These are phyloP conservation scores for Candida silvatica DNA, from an alignment of 805 yeast genomes.

Conservation along the genomic window DNA sequence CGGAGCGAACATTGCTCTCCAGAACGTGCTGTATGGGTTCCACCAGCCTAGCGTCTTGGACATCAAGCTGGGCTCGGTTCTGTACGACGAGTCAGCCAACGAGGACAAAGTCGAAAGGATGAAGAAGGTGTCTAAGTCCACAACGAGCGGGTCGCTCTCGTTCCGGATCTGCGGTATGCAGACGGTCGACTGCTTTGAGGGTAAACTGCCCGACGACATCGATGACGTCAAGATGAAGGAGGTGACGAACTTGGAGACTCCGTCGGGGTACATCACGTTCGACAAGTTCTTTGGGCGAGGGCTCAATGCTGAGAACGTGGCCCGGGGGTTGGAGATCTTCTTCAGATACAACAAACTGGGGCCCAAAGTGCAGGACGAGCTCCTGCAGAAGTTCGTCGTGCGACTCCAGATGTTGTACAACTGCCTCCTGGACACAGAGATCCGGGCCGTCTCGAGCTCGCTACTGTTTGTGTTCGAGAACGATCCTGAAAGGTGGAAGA, in stretches of 20 bases:
- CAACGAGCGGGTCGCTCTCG: conserved; percentile 75
- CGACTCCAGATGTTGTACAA: conserved; percentile 61
- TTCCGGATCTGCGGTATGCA: conserved; percentile 89
- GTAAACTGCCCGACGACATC: conserved; percentile 11
- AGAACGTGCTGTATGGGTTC: conserved; percentile 59
- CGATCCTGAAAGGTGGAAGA: conserved; percentile 47
- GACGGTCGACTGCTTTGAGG: conserved; percentile 18
- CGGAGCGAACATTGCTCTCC: conserved; percentile 49
- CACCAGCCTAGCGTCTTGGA: conserved; percentile 68
- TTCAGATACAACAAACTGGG: conserved; percentile 31
- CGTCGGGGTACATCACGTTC: conserved; percentile 37
- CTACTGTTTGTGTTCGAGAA: conserved; percentile 69
- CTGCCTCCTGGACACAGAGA: conserved; percentile 52
- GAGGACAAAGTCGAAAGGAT: conserved; percentile 57
- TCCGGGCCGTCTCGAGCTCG: conserved; percentile 64
- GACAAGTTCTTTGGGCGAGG: conserved; percentile 69
- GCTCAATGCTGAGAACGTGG: conserved; percentile 34
- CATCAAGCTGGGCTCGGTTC: conserved; percentile 66
- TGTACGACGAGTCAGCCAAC: conserved; percentile 57
- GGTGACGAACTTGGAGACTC: conserved; percentile 9
- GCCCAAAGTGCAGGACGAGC: conserved; percentile 22
- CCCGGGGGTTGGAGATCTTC: conserved; percentile 36
- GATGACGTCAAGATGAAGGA: conserved; percentile 7
- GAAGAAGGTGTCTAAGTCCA: conserved; percentile 49
- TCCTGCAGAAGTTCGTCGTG: conserved; percentile 39